A percentile compares a stretch with the other conserved stretches of the same genome.
These are phyloP conservation scores for Gossypium arboreum DNA, from an alignment of 345 rosid genomes.

Conservation along the genomic window DNA sequence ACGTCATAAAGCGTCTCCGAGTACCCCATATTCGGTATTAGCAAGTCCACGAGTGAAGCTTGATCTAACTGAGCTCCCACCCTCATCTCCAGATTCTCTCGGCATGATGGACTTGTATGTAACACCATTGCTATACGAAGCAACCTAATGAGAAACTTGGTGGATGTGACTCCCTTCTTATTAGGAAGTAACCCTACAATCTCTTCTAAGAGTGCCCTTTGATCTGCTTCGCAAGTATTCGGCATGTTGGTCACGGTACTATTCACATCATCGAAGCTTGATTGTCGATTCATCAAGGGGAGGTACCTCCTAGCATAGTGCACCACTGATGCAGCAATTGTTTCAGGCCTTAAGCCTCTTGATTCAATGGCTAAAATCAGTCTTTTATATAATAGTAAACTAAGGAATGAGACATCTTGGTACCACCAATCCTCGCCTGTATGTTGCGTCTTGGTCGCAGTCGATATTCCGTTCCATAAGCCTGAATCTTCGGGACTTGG, in stretches of 20 bases:
- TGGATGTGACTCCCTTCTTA: slow-evolving; percentile 51
- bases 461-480: slow-evolving; percentile 65
- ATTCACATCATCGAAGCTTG: slow-evolving; percentile 29
- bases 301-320: slow-evolving; percentile 57
- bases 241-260: slow-evolving; percentile 26
- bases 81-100: slow-evolving; percentile 52
- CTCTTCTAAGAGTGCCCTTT: slow-evolving; percentile 54
- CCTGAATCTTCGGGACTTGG: slow-evolving; percentile 29
- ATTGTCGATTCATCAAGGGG: slow-evolving; percentile 51
- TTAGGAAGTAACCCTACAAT: slow-evolving; percentile 55
- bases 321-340: slow-evolving; percentile 44
- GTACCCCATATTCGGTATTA: slow-evolving; percentile 57
- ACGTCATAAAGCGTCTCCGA: slow-evolving; percentile 62
- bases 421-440: slow-evolving; percentile 77
- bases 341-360: slow-evolving; percentile 55
- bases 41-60: slow-evolving; percentile 58
- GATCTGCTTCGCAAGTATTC: slow-evolving; percentile 40
- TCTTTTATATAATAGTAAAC: slow-evolving; percentile 46
- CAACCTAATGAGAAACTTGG: slow-evolving; percentile 61
- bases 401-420: slow-evolving; percentile 55
- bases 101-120: slow-evolving; percentile 47
- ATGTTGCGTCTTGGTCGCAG: slow-evolving; percentile 37
- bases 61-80: slow-evolving; percentile 58
- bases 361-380: slow-evolving; percentile 45
- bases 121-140: slow-evolving; percentile 55